phyloP scores from a whole-genome alignment of 345 rosid genomes.

The Corchorus capsularis region DNA sequence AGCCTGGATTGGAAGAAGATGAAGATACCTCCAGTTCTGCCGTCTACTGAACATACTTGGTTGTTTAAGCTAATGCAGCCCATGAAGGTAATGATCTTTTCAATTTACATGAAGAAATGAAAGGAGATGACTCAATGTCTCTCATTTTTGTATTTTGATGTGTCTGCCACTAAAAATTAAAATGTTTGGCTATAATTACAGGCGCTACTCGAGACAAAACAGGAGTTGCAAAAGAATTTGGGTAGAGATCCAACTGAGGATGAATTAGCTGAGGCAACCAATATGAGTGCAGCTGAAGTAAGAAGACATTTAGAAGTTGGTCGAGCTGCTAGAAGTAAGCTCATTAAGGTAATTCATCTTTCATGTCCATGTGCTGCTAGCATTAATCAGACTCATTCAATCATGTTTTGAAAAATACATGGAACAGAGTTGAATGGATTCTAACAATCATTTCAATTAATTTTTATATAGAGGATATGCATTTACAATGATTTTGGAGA shows the following conservation, averaged over 20 bases:
- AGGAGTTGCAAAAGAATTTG: conserved; percentile 41
- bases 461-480: not conserved
- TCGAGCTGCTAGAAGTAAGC: conserved; percentile 88
- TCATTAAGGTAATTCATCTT: conserved; percentile 62
- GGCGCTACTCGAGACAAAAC: conserved; percentile 69
- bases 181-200: conserved; percentile 25
- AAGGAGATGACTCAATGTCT: not conserved
- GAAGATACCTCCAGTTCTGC: conserved; percentile 96
- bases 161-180: conserved; percentile 34
- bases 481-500: not conserved
- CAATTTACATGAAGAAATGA: not conserved
- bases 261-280: conserved; percentile 65
- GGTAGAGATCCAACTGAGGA: conserved; percentile 69
- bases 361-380: not conserved
- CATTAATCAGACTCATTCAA: not conserved
- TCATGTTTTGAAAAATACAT: not conserved
- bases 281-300: conserved; percentile 47
- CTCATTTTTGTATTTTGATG: not conserved
- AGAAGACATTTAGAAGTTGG: conserved; percentile 63
- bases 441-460: not conserved
- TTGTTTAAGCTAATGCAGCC: conserved; percentile 94
- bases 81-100: conserved; percentile 62
- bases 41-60: conserved; percentile 79
- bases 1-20: conserved; percentile 94
- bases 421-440: not conserved